These are phyloP conservation scores for Pugionium cornutum DNA, from an alignment of 345 rosid genomes.

Conservation along the genomic window DNA sequence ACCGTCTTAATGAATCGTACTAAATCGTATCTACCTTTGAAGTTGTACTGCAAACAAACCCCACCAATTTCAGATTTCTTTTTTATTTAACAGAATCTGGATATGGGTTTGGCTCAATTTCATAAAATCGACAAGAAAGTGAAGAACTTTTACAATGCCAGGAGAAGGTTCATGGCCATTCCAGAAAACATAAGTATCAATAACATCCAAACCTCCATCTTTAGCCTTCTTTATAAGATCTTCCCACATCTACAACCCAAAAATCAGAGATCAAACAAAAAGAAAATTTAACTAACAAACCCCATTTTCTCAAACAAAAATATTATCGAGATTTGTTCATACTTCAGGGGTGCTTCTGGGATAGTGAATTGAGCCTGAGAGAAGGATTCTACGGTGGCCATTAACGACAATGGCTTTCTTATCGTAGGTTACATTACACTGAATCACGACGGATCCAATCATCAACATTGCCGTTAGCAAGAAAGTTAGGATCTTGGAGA, in stretches of 20 bases:
- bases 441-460: conserved; percentile 50
- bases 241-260: conserved; percentile 82
- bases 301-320: too few relatives aligned
- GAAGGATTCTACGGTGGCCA: conserved; percentile 87
- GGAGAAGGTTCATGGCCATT: conserved; percentile 95
- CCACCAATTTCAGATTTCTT: neutral
- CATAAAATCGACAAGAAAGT: neutral
- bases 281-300: too few relatives aligned
- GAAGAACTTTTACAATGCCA: conserved; percentile 63
- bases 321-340: neutral
- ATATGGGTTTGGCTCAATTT: too few relatives aligned
- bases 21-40: conserved; percentile 76
- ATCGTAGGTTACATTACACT: conserved; percentile 75
- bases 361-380: conserved; percentile 98
- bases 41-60: conserved; percentile 58
- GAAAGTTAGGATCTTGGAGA: conserved; percentile 49
- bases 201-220: conserved; percentile 90
- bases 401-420: conserved; percentile 71
- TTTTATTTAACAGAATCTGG: neutral
- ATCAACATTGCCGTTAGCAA: conserved; percentile 42
- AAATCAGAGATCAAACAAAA: neutral
- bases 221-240: conserved; percentile 90
- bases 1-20: conserved; percentile 88
- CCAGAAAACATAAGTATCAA: conserved; percentile 97
- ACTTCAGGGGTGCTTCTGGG: conserved; percentile 98